Percentiles rank a stretch among this genome's conserved stretches.
These are phyloP conservation scores for Clathrus columnatus DNA, from an alignment of 768 basidiomycete species.

Conservation along the genomic window DNA sequence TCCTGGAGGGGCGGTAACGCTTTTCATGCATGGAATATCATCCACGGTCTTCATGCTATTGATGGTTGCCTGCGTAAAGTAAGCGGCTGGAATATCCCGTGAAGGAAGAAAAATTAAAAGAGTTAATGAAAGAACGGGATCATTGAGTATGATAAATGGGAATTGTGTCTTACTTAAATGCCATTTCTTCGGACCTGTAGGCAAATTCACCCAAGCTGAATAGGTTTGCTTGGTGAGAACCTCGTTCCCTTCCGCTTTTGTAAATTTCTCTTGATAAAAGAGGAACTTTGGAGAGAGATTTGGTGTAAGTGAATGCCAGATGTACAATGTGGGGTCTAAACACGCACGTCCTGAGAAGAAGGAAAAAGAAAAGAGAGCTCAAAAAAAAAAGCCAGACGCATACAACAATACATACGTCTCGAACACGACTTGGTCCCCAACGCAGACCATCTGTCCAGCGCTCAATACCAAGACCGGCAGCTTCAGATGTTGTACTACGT, in stretches of 20 bases:
- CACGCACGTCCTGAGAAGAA: conserved; percentile 38
- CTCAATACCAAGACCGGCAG: conserved; percentile 73
- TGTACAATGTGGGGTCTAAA: conserved; percentile 6
- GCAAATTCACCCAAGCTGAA: conserved; percentile 65
- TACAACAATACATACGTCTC: conserved; percentile 47
- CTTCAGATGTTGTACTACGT: conserved; percentile 56
- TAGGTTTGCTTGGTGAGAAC: conserved; percentile 78
- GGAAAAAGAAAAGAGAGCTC: neutral
- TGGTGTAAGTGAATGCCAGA: conserved; percentile 6
- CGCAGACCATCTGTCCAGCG: conserved; percentile 77
- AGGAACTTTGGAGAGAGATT: conserved; percentile 37
- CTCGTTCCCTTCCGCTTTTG: conserved; percentile 52
- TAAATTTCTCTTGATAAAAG: conserved; percentile 75
- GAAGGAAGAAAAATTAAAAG: neutral
- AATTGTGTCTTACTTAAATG: conserved; percentile 55
- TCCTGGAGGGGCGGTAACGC: conserved; percentile 61
- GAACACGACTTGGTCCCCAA: conserved; percentile 77
- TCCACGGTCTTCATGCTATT: conserved; percentile 67
- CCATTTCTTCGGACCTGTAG: conserved; percentile 66
- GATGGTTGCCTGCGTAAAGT: conserved; percentile 72
- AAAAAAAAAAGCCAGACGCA: conserved; percentile 9
- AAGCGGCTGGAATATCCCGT: conserved; percentile 49
- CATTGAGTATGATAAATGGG: neutral
- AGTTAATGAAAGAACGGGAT: neutral
- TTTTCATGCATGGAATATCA: conserved; percentile 55